Base-by-base conservation (phyloP, 768 basidiomycete species). In the Mycena maculata region DNA sequence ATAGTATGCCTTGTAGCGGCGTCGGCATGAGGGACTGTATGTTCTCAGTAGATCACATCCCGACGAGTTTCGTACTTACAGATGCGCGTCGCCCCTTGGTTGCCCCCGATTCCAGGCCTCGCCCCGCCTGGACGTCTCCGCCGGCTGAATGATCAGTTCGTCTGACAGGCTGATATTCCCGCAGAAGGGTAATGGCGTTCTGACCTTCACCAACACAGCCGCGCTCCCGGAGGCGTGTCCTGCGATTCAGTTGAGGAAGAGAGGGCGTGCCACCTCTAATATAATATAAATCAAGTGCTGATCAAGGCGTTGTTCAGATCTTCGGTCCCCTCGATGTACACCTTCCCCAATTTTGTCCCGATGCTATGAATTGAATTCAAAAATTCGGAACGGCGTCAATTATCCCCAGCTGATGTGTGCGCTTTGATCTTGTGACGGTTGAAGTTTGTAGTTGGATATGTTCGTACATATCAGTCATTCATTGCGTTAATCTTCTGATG, bases 1-100 rank as follows among this genome's bases (percentile, higher is more conserved):
- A 70, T 36, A 62, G 56, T 16, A 38, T 67, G 1, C 60, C 66
- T 33, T 70, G 69, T 65, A 67, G n/a, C n/a, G n/a, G n/a, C 58
- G n/a, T n/a, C n/a, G n/a, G n/a, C n/a, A n/a, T n/a, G n/a, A n/a
- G n/a, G n/a, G n/a, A n/a, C n/a, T n/a, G 65, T 67, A 48, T 18
- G 65, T 53, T 12, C 11, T 15, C 22, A 3, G 23, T 7, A n/a
- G n/a, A n/a, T 25, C 15, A 22, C 41, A 25, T 56, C 8, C 53
- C 27, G 48, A 48, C 27, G 18, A 23, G n/a, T n/a, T n/a, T n/a
- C n/a, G n/a, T n/a, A n/a, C n/a, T n/a, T 23, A 49, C 53, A 69
- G 68, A 36, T 69, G 56, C 58, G 63, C 47, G 31, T 54, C 63
- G 22, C n/a, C n/a, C n/a, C n/a, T n/a, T n/a, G n/a, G n/a, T n/a